A percentile compares a stretch with the other conserved stretches of the same genome.
phyloP scores from a whole-genome alignment of 2,329 filamentous ascomycete genomes.

The Pseudogymnoascus sp. region DNA sequence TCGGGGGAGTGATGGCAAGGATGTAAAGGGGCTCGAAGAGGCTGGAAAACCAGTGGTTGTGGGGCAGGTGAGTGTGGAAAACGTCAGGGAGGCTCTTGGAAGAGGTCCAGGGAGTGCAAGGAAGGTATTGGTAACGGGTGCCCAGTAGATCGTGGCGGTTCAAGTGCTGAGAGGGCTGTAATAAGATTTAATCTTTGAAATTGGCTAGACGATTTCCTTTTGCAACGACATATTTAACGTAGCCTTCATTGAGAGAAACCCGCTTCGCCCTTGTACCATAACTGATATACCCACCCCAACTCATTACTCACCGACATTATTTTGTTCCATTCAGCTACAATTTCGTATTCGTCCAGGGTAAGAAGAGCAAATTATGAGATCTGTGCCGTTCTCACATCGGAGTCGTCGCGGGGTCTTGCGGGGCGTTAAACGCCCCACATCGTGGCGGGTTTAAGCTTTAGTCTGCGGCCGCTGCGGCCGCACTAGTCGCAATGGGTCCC shows the following conservation, averaged over 20 bases:
- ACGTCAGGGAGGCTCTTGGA: conserved; percentile 30
- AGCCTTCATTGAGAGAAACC: not conserved
- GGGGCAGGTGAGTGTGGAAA: conserved; percentile 15
- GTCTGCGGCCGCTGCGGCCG: not conserved
- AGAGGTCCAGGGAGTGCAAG: conserved; percentile 30
- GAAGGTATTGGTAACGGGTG: conserved; percentile 17
- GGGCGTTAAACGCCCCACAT: not conserved
- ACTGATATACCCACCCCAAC: not conserved
- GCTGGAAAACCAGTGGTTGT: conserved; percentile 9
- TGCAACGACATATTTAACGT: not conserved
- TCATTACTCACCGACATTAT: not conserved
- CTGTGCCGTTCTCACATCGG: not conserved
- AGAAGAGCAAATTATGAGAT: not conserved
- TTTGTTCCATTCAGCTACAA: not conserved
- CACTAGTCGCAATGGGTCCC: not conserved
- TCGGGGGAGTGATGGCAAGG: conserved; percentile 30
- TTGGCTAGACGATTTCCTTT: not conserved
- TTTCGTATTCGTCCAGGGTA: not conserved
- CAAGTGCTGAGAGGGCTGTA: too few species aligned
- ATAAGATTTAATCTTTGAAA: not conserved
- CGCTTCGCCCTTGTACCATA: not conserved
- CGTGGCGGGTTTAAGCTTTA: not conserved
- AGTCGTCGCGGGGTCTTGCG: not conserved
- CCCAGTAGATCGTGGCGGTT: not conserved
- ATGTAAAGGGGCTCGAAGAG: conserved; percentile 15